phyloP scores from a whole-genome alignment of 106 monocot species.

The Dendrobium huoshanense region DNA sequence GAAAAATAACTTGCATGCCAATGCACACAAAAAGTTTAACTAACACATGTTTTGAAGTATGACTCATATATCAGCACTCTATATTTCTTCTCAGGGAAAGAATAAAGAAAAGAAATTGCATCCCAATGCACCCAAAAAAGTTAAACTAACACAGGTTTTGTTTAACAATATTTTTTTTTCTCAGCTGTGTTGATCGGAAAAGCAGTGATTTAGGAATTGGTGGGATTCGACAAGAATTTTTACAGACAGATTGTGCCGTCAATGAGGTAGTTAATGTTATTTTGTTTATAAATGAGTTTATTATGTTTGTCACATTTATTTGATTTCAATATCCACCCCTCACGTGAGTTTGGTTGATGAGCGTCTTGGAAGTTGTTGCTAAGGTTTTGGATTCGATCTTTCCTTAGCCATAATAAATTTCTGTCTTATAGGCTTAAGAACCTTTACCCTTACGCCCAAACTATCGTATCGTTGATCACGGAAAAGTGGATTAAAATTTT shows the following conservation, averaged over 20 bases:
- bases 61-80: neutral
- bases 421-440: neutral
- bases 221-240: constrained; percentile 66
- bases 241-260: constrained; percentile 93
- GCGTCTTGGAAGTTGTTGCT: too few relatives aligned
- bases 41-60: neutral
- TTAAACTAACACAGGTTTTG: neutral
- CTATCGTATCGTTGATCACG: neutral
- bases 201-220: constrained; percentile 86
- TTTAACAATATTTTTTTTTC: constrained; percentile 16
- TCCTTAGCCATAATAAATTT: neutral
- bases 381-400: too few relatives aligned
- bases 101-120: neutral
- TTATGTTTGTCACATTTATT: neutral
- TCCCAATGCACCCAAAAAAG: neutral
- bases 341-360: neutral
- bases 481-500: neutral
- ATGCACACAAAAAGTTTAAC: neutral
- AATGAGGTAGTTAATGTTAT: constrained; percentile 39
- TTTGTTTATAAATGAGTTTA: neutral
- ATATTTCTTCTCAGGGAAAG: neutral
- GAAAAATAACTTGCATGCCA: too few relatives aligned
- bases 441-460: neutral
- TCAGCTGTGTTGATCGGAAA: constrained; percentile 85
- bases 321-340: neutral